Base-by-base conservation (phyloP, 2,329 filamentous ascomycete genomes). In the Zasmidium cellare region DNA sequence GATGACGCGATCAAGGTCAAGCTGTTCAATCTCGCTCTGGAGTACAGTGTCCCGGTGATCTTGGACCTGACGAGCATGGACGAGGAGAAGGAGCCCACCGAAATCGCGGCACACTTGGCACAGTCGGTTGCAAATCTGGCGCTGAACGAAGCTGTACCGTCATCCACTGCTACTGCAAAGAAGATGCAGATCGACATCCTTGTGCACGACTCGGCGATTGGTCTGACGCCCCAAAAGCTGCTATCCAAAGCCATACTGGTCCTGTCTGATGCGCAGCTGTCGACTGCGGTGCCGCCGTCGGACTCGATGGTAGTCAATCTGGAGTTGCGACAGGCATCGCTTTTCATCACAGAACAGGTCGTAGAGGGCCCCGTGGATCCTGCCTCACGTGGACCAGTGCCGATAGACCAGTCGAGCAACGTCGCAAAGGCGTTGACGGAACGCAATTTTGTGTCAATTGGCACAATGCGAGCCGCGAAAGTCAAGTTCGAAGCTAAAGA, bases 1-100 rank as follows among this genome's bases (percentile, higher is more conserved):
- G 92, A 97, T 71, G 93, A 97, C 71, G 90, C 96, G 76, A 80
- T 97, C 64, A 96, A 96, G 72, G 74, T 97, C 57, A 96, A 96
- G 71, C 77, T 97, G 45, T 90, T 89, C 73, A 92, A 96, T 60
- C 66, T 96, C 3, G 88, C 86, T 58, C 74, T 91, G n/a, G 96
- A 99, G 71, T 99, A 99, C 72, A 88, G 88, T 16, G 89, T 97
- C 3, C 84, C 90, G 0, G 91, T 90, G 0, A 74, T 97, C 0
- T 88, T 96, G 80, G 90, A 91, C 53, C 74, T 96, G 3, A 81
- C 96, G 6, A 88, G 86, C 0, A 80, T 96, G 1, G 80, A 82
- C 14, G 14, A 52, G 25, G 53, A 53, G 9, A 41, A 46, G 5
- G 61, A 66, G 28, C 35, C 62, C 1, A 69, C 76, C 22, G 89